Conservation (phyloP, 192 early-diverging fungal genomes). For the Podila clonocystis region DNA sequence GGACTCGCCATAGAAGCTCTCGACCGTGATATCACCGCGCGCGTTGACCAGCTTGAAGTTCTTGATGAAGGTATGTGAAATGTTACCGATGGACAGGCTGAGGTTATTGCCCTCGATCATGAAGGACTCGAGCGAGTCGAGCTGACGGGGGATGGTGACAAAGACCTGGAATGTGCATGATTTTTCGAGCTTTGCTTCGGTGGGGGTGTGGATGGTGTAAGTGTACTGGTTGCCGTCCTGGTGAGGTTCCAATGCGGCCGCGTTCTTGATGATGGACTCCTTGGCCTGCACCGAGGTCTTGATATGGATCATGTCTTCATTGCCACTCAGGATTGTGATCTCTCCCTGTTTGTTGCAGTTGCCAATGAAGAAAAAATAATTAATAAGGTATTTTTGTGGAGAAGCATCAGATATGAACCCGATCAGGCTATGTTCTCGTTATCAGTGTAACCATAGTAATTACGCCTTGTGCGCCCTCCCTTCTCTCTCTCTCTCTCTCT, state of each 20-base stretch:
- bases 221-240: conserved; percentile 43
- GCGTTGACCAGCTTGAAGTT: conserved; percentile 10
- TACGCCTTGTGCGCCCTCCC: too few relatives aligned
- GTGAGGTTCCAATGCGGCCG: conserved; percentile 37
- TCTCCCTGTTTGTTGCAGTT: conserved; percentile 20
- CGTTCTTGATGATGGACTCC: conserved; percentile 49
- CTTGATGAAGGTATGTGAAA: conserved; percentile 45
- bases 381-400: not conserved
- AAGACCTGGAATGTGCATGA: conserved; percentile 42
- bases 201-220: conserved; percentile 45
- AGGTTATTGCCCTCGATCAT: conserved; percentile 22
- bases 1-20: conserved; percentile 45
- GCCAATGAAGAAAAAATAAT: too few relatives aligned
- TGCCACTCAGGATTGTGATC: conserved; percentile 47
- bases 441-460: too few relatives aligned
- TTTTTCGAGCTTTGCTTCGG: conserved; percentile 18
- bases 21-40: conserved; percentile 35
- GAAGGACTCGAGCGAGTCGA: conserved; percentile 40
- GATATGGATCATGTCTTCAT: conserved; percentile 48
- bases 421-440: not conserved
- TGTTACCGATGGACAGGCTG: conserved; percentile 41
- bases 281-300: conserved; percentile 45
- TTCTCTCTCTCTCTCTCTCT: too few relatives aligned
- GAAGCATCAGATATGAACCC: not conserved
- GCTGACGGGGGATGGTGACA: conserved; percentile 31